These are phyloP conservation scores for Tricholoma hemisulphureum DNA, from an alignment of 768 basidiomycete genomes.

Conservation along the genomic window DNA sequence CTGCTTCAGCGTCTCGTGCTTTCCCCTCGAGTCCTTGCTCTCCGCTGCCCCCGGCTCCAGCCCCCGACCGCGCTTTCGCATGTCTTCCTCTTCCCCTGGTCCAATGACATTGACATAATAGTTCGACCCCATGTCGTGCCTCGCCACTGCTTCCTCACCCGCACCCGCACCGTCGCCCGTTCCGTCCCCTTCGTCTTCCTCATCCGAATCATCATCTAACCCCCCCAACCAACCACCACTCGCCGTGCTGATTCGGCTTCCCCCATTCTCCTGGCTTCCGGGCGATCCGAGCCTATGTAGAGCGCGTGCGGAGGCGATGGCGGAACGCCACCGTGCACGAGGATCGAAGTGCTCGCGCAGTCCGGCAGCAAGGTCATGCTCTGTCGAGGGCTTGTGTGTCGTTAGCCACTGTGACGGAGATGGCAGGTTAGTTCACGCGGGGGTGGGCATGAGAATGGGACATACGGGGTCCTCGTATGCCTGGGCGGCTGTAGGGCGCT, in stretches of 20 bases:
- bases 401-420: slow-evolving; percentile 63
- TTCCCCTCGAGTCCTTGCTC: slow-evolving; percentile 1
- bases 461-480: slow-evolving; percentile 68
- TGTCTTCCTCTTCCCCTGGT: slow-evolving; percentile 19
- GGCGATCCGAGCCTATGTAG: slow-evolving; percentile 39
- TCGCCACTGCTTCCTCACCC: too few relatives aligned
- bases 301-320: slow-evolving; percentile 55
- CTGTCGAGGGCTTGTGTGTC: slow-evolving; percentile 57
- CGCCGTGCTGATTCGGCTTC: slow-evolving; percentile 26
- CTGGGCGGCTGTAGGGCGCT: slow-evolving; percentile 71
- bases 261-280: too few relatives aligned
- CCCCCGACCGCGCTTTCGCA: not conserved
- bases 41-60: slow-evolving; percentile 1
- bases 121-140: slow-evolving; percentile 35
- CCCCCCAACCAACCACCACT: slow-evolving; percentile 33
- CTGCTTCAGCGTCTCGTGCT: not conserved
- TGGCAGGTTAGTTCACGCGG: not conserved
- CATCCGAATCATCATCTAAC: slow-evolving; percentile 24
- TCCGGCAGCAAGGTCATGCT: slow-evolving; percentile 71
- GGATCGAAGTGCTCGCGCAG: slow-evolving; percentile 84
- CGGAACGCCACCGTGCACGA: slow-evolving; percentile 67
- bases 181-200: slow-evolving; percentile 25
- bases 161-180: slow-evolving; percentile 13
- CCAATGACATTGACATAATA: slow-evolving; percentile 40
- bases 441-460: slow-evolving; percentile 2